Evolutionary conservation across 352 stramenopile species (phyloP).

Genomic region (Globisporangium paroecandrum): DNA sequence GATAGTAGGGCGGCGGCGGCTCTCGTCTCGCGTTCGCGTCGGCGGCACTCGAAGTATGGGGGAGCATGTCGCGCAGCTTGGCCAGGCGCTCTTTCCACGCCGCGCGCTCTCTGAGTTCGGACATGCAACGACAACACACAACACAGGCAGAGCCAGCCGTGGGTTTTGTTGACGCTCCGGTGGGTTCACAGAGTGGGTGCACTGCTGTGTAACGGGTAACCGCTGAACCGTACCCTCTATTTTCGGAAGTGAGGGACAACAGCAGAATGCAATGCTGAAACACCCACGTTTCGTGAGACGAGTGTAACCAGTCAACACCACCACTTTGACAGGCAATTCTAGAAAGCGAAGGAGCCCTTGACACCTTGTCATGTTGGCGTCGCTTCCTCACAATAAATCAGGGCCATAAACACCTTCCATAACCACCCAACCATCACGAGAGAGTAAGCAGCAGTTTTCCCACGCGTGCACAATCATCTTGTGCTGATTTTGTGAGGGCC

Average conservation of each 20-base stretch:
- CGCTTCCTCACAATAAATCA: not conserved
- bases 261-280: not conserved
- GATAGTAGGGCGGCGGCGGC: conserved; percentile 2
- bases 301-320: conserved; percentile 1
- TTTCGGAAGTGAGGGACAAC: not conserved
- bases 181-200: not conserved
- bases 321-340: not conserved
- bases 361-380: not conserved
- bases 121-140: not conserved
- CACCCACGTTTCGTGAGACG: not conserved
- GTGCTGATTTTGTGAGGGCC: not conserved
- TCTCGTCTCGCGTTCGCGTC: conserved; percentile 1
- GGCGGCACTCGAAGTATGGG: conserved; percentile 1
- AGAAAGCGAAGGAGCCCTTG: not conserved
- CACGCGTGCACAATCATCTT: not conserved
- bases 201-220: not conserved
- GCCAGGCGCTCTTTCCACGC: conserved; percentile 16
- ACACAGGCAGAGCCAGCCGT: not conserved
- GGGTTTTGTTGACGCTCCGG: not conserved
- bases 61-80: conserved; percentile 20
- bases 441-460: conserved; percentile 2
- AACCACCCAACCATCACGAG: not conserved
- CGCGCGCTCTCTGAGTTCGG: conserved; percentile 5
- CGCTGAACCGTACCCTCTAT: not conserved
- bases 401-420: not conserved